phyloP scores from a whole-genome alignment of 2,329 filamentous ascomycete species.

The Elsinoe perseae region DNA sequence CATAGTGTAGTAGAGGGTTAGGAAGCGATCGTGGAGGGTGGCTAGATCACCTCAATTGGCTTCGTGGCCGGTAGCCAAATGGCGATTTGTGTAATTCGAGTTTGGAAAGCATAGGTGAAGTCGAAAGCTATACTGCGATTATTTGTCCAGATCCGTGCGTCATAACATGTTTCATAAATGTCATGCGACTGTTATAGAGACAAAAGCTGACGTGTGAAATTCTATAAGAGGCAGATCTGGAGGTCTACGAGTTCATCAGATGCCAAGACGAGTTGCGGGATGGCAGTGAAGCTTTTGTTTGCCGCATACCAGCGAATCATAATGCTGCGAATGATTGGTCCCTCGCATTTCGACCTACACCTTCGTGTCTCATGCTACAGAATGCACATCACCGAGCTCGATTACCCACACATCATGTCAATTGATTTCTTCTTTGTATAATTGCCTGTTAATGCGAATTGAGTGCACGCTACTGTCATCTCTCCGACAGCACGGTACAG shows the following conservation, averaged over 20 bases:
- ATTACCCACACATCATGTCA: too few species aligned
- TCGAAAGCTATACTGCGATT: background rate
- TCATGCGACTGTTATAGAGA: background rate
- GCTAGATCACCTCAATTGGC: constrained; percentile 14
- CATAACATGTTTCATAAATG: background rate
- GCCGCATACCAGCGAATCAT: constrained; percentile 6
- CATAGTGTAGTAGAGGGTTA: background rate
- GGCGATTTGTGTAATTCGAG: background rate
- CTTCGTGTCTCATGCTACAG: background rate
- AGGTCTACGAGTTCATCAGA: background rate
- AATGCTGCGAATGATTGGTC: background rate
- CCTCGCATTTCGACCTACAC: background rate
- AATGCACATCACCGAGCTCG: background rate
- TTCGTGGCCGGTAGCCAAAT: constrained; percentile 14
- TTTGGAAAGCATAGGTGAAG: constrained; percentile 16
- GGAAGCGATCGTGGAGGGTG: background rate
- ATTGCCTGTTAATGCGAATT: too few species aligned
- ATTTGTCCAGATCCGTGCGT: background rate
- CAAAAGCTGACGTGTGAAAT: constrained; percentile 1
- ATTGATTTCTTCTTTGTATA: too few species aligned
- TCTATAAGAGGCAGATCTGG: background rate
- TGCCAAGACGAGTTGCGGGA: constrained; percentile 12
- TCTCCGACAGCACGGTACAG: background rate
- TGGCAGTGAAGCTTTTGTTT: constrained; percentile 11
- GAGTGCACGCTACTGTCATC: background rate